Conservation (phyloP, 2,329 filamentous ascomycete genomes). For the Arthrobotrys iridis region DNA sequence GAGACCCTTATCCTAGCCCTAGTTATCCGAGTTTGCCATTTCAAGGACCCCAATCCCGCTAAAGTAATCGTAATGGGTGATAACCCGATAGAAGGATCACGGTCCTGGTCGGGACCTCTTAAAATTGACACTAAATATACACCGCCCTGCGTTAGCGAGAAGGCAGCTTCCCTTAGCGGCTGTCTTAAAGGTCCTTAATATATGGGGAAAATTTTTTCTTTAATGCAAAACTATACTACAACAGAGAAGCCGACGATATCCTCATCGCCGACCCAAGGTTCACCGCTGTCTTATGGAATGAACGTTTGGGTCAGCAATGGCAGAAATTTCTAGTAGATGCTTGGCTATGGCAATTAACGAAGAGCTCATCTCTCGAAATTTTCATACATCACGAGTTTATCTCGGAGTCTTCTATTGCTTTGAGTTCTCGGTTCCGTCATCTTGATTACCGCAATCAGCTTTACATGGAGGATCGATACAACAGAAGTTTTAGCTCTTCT, state of each 20-base stretch:
- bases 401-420: too few relatives aligned
- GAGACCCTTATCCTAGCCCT: slow-evolving; percentile 4
- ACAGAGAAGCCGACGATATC: slow-evolving; percentile 45
- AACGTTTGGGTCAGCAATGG: background rate
- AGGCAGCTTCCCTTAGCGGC: slow-evolving; percentile 29
- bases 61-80: slow-evolving; percentile 5
- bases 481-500: too few relatives aligned
- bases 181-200: background rate
- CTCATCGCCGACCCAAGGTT: slow-evolving; percentile 53
- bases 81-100: slow-evolving; percentile 14
- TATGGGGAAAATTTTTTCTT: slow-evolving; percentile 20
- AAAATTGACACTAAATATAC: slow-evolving; percentile 42
- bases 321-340: slow-evolving; percentile 15
- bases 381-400: too few relatives aligned
- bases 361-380: slow-evolving; percentile 24
- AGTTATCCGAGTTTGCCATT: slow-evolving; percentile 33
- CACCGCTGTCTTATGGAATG: slow-evolving; percentile 19
- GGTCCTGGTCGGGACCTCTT: slow-evolving; percentile 30
- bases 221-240: background rate
- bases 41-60: slow-evolving; percentile 9
- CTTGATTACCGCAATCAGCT: too few relatives aligned
- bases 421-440: too few relatives aligned
- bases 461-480: too few relatives aligned
- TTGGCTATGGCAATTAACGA: too few relatives aligned
- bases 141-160: slow-evolving; percentile 38